phyloP scores from a whole-genome alignment of 805 yeast genomes.

The Scheffersomyces amazonensis region DNA sequence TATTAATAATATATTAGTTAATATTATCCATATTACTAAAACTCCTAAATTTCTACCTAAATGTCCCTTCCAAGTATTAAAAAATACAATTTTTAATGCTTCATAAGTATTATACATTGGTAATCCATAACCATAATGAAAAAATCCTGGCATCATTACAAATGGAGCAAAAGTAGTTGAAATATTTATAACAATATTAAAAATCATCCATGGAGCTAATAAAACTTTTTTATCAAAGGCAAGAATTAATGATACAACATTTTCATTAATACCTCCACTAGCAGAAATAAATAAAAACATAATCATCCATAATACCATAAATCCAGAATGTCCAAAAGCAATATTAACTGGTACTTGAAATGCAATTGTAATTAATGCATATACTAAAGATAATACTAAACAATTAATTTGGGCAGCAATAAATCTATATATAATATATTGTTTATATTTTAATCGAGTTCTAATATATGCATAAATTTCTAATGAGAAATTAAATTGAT shows the following conservation, averaged over 20 bases:
- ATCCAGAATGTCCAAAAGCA: slow-evolving; percentile 29
- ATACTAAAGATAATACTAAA: slow-evolving; percentile 25
- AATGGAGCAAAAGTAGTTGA: slow-evolving; percentile 33
- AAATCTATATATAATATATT: slow-evolving; percentile 24
- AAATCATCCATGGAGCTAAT: slow-evolving; percentile 29
- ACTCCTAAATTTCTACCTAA: slow-evolving; percentile 29
- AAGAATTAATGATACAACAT: slow-evolving; percentile 16
- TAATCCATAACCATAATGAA: slow-evolving; percentile 33
- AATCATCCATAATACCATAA: slow-evolving; percentile 30
- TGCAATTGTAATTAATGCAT: slow-evolving; percentile 27
- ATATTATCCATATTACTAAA: slow-evolving; percentile 26
- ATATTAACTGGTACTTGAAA: slow-evolving; percentile 22
- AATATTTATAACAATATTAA: slow-evolving; percentile 25
- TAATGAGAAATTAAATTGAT: slow-evolving; percentile 30
- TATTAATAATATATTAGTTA: slow-evolving; percentile 12
- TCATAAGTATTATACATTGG: slow-evolving; percentile 34
- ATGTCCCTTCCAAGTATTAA: slow-evolving; percentile 30
- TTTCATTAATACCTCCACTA: slow-evolving; percentile 26
- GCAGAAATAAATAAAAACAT: slow-evolving; percentile 27
- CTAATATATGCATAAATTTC: slow-evolving; percentile 20
- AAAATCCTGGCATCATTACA: slow-evolving; percentile 27
- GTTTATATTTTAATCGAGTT: slow-evolving; percentile 17
- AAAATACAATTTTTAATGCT: slow-evolving; percentile 29
- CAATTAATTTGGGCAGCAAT: slow-evolving; percentile 28
- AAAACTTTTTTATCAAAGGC: slow-evolving; percentile 15